These are phyloP conservation scores for Lachnellula cervina DNA, from an alignment of 2,329 filamentous ascomycete species.

Conservation along the genomic window DNA sequence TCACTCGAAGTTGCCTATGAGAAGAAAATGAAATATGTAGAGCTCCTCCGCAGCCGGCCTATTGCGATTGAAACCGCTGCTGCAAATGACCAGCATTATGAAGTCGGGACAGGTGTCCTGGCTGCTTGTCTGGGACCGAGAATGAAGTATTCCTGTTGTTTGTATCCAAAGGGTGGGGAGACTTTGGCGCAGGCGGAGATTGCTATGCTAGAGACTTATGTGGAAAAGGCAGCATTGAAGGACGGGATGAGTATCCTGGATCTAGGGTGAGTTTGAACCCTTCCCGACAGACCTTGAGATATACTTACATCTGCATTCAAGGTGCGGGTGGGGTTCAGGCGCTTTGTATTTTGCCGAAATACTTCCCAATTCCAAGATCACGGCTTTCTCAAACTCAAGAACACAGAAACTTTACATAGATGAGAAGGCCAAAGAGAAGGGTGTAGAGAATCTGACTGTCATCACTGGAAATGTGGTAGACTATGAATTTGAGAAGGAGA, in stretches of 20 bases:
- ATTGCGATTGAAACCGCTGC: slow-evolving; percentile 64
- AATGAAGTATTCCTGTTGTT: slow-evolving; percentile 68
- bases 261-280: slow-evolving; percentile 17
- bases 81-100: slow-evolving; percentile 68
- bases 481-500: slow-evolving; percentile 54
- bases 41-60: slow-evolving; percentile 51
- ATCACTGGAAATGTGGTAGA: slow-evolving; percentile 64
- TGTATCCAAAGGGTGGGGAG: slow-evolving; percentile 59
- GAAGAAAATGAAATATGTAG: slow-evolving; percentile 60
- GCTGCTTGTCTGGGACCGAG: slow-evolving; percentile 57
- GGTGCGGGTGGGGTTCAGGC: slow-evolving; percentile 65
- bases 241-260: slow-evolving; percentile 33
- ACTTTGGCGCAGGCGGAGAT: slow-evolving; percentile 62
- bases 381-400: slow-evolving; percentile 64
- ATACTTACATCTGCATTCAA: slow-evolving; percentile 26
- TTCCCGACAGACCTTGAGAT: background rate
- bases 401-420: slow-evolving; percentile 67
- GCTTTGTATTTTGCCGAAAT: slow-evolving; percentile 61
- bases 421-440: slow-evolving; percentile 48
- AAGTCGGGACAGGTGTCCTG: slow-evolving; percentile 63
- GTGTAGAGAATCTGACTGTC: slow-evolving; percentile 55
- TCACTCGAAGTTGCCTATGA: slow-evolving; percentile 49
- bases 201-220: slow-evolving; percentile 60
- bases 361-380: slow-evolving; percentile 57
- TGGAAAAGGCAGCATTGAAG: slow-evolving; percentile 46